These are phyloP conservation scores for Boletus vinaceobasis DNA, from an alignment of 768 basidiomycete genomes.

Conservation along the genomic window DNA sequence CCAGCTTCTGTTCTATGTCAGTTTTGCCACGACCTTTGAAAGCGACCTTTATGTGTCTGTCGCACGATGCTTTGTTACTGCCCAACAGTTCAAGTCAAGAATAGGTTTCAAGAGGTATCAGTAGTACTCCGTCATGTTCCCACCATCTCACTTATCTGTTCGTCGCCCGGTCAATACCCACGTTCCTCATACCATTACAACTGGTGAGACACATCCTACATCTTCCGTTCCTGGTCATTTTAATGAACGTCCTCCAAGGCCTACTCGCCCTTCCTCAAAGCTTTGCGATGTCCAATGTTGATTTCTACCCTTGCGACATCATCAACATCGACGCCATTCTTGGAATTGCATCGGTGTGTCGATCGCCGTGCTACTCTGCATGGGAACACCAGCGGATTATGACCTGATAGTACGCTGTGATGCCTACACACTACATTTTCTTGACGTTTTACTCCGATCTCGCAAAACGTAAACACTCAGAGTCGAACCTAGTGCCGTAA, in stretches of 20 bases:
- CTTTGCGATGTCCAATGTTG: not conserved
- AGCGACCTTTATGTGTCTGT: constrained; percentile 53
- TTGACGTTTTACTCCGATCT: constrained; percentile 51
- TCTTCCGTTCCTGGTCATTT: constrained; percentile 12
- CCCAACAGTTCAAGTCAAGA: constrained; percentile 42
- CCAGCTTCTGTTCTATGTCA: constrained; percentile 49
- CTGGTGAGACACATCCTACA: constrained; percentile 35
- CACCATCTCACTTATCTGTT: not conserved
- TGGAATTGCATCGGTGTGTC: constrained; percentile 40
- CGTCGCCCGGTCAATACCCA: constrained; percentile 39
- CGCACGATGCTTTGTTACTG: constrained; percentile 48
- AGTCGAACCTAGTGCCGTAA: constrained; percentile 48
- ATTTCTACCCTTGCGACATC: not conserved
- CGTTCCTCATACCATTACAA: constrained; percentile 53
- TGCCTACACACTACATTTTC: constrained; percentile 57
- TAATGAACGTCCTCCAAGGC: constrained; percentile 34
- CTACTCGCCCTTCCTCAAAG: constrained; percentile 18
- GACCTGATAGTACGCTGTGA: constrained; percentile 38
- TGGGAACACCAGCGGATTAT: not conserved
- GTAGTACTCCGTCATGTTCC: not conserved
- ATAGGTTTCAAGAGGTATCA: constrained; percentile 54
- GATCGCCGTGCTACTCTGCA: not conserved
- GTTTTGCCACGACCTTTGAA: constrained; percentile 47
- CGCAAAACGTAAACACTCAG: constrained; percentile 44
- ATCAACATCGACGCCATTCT: constrained; percentile 45